Evolutionary conservation across 352 stramenopile genomes (phyloP), one percentile per base, ranked within the genome.

Genomic region (Phytophthora sp.): DNA sequence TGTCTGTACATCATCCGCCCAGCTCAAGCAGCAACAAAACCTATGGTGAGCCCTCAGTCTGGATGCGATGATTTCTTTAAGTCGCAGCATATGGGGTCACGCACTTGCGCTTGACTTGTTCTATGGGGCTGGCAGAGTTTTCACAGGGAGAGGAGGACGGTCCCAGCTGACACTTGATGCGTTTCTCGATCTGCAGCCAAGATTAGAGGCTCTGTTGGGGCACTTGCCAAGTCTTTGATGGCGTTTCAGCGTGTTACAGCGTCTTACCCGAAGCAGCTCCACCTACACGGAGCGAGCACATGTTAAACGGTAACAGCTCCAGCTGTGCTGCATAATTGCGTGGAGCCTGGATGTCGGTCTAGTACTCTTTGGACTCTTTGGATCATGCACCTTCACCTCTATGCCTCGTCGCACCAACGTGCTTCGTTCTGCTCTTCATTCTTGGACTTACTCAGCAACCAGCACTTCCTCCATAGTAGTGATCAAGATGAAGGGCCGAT

Each of bases 401-500:
- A 43, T 61, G 23, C 51, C 43, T 45, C 46, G 46, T 62, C 17
- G 15, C 46, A 54, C 9, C 26, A 39, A 3, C 15, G 9, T 23
- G 42, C 13, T 12, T 23, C 21, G 27, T 65, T 31, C 20, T 24
- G 34, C 59, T 62, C 35, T 39, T 20, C 53, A 69, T 54, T 69
- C 34, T 20, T 46, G 8, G 23, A 42, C 35, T 69, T 57, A 34
- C 42, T 34, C 21, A 35, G 18, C n/a, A 21, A 9, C 4, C 23
- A 55, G 4, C 50, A 48, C 48, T 55, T 31, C 35, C 9, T 20
- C 24, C 28, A n/a, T n/a, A n/a, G n/a, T n/a, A n/a, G 7, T 18
- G 20, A 32, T 20, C 51, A 44, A 44, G 5, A 76, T 76, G 66
- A 76, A 72, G 42, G 55, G 54, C 24, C 61, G 66, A 46, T 76